Conservation (phyloP, 495 filamentous ascomycete genomes). For the Aspergillus indologenus region DNA sequence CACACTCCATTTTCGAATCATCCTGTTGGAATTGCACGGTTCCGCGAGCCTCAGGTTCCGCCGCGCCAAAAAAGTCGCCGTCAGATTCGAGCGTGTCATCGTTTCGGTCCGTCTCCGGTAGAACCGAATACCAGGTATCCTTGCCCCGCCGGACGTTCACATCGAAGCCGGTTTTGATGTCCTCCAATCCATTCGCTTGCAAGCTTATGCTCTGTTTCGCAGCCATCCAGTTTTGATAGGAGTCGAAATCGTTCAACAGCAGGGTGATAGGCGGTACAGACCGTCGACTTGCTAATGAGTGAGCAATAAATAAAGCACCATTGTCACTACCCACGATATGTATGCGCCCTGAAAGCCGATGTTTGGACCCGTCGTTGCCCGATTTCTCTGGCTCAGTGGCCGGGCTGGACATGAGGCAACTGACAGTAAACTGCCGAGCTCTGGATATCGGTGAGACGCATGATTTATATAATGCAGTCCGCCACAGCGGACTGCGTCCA, state of each 20-base stretch:
- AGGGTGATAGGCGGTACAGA: conserved; percentile 60
- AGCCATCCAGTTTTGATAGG: conserved; percentile 27
- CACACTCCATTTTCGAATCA: conserved; percentile 61
- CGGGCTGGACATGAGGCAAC: conserved; percentile 31
- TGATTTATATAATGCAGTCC: conserved; percentile 27
- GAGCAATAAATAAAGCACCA: conserved; percentile 58
- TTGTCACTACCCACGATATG: conserved; percentile 60
- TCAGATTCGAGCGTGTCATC: background rate
- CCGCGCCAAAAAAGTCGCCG: conserved; percentile 12
- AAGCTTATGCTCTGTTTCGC: conserved; percentile 33
- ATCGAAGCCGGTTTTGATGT: conserved; percentile 43
- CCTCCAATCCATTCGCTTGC: conserved; percentile 36
- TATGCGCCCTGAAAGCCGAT: conserved; percentile 45
- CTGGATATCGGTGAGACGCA: conserved; percentile 10
- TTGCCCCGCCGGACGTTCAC: conserved; percentile 32
- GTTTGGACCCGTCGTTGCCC: conserved; percentile 22
- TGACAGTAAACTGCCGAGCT: background rate
- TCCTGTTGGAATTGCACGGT: conserved; percentile 11
- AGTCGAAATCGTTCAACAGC: conserved; percentile 42
- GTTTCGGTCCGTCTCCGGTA: conserved; percentile 27
- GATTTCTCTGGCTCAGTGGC: conserved; percentile 30
- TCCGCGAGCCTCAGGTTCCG: conserved; percentile 10
- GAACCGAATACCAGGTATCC: conserved; percentile 31
- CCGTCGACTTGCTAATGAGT: conserved; percentile 52
- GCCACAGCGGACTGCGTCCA: conserved; percentile 38